Base-by-base conservation (phyloP, 2,329 filamentous ascomycete species). In the Aspergillus cejpii region DNA sequence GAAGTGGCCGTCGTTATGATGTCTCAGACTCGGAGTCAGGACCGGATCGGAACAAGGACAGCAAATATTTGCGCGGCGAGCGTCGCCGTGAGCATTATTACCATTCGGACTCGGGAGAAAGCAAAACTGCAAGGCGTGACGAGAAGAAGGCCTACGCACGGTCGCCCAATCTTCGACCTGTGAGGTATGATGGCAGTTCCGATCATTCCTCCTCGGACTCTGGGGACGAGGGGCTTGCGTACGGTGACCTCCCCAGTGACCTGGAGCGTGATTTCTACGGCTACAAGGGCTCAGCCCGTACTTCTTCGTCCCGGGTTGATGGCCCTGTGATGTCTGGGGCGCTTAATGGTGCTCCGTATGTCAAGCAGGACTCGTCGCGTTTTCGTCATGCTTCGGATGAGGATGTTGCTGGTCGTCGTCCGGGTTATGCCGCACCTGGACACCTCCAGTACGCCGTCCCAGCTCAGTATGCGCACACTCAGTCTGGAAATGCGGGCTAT, bases 161-260 rank as follows among this genome's bases (percentile, higher is more conserved):
- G 6, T 50, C 55, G 28, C 54, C 54, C 14, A 52, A 54, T 14
- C 57, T 54, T 28, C 53, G 44, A 8, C 51, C 54, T 3, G 53
- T 47, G 2, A 54, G 51, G 11, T 51, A 59, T n/a, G 53, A 55
- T 17, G 44, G 44, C 7, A 54, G 53, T 21, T 57, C 55, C 6
- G 54, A 55, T n/a, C 56, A 61, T 41, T 55, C 55, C 10, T 53
- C 57, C 38, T 57, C 54, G 31, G 60, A 60, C 26, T 62, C 63
- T 5, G 57, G 54, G 3, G 61, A 68, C 37, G 64, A 66, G 27
- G 58, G 52, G 31, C 55, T 69, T n/a, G 65, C 64, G 3, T 69
- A 69, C 41, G 66, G 66, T 1, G 64, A 68, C 23, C n/a, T 47
- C 7, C 52, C 53, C 5, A 47, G 41, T 8, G 41, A 31, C 5